Evolutionary conservation across 108 stramenopile species (phyloP), one percentile per base, ranked within the genome.

Genomic region (Nannochloropsis gaditana): DNA sequence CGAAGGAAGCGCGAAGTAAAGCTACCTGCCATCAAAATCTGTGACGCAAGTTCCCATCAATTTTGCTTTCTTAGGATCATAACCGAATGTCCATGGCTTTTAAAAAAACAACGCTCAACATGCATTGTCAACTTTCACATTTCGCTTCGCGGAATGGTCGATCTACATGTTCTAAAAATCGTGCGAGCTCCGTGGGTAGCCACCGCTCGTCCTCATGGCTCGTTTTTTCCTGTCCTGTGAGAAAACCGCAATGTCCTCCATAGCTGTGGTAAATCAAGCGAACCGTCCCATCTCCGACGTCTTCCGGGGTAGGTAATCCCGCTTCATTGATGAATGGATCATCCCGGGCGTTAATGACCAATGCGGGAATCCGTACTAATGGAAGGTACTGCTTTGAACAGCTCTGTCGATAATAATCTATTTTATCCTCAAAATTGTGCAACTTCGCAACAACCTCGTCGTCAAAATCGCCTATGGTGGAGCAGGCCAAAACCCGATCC

Each of bases 221-320:
- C 43, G 6, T 42, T 11, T 31, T 17, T 21, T 31, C 42, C 11
- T 73, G 5, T n/a, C 59, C 59, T 73, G 79, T 80, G 3, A 86
- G 59, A 83, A 45, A 88, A 45, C 87, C 87, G 80, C 87, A 88
- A 21, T 88, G 87, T 10, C 87, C 87, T 5, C 87, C 87, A 47
- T 88, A 81, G 9, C 21, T 80, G 50, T 88, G 87, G 81, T 88
- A 88, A 11, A 88, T 59, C 45, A 88, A 84, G 43, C 80, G 45
- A 9, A 88, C 87, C 21, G 87, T 83, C 9, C 84, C 87, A 19
- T 84, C 81, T 21, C 45, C 84, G 15, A 83, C 84, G 81, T 81
- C 50, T 31, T 88, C 87, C 82, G 80, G 43, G n/a, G 47, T 41
- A 11, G 87, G 87, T 44, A 88, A 45, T 9, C 44, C 19, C 31